Conservation (phyloP, 2,329 filamentous ascomycete species). For the Chlorencoelia australis region DNA sequence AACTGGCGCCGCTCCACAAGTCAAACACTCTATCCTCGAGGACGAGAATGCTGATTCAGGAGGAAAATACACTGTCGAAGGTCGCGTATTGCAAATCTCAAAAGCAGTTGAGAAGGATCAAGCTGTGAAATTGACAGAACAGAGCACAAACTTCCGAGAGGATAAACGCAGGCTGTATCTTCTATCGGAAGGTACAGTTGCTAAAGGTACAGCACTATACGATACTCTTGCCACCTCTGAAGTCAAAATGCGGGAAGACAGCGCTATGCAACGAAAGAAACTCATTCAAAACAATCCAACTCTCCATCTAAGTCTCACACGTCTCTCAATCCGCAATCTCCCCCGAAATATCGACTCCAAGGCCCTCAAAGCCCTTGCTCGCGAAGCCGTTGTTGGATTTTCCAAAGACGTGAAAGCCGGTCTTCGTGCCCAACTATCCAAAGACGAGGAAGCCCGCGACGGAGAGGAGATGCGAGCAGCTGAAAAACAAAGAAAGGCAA, state of each 20-base stretch:
- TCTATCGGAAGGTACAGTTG: conserved; percentile 75
- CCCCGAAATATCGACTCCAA: conserved; percentile 76
- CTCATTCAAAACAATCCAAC: conserved; percentile 86
- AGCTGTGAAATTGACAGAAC: conserved; percentile 64
- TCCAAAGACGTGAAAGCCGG: conserved; percentile 79
- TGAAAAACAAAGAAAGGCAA: conserved; percentile 67
- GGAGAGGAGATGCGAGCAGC: conserved; percentile 71
- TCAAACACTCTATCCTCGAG: conserved; percentile 76
- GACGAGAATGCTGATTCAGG: conserved; percentile 72
- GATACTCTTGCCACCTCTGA: conserved; percentile 67
- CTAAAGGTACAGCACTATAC: conserved; percentile 68
- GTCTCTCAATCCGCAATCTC: conserved; percentile 84
- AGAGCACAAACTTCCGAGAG: conserved; percentile 51
- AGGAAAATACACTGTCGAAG: conserved; percentile 83
- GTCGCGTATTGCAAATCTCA: conserved; percentile 74
- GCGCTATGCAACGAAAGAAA: conserved; percentile 75
- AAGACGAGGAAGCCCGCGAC: conserved; percentile 75
- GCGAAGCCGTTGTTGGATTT: conserved; percentile 89
- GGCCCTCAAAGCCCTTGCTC: conserved; percentile 80
- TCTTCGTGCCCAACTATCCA: conserved; percentile 67
- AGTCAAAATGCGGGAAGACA: conserved; percentile 79
- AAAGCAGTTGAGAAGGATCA: conserved; percentile 78
- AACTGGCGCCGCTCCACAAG: conserved; percentile 29
- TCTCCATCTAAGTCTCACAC: conserved; percentile 78
- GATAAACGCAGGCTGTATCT: conserved; percentile 89